These are phyloP conservation scores for Amanita subjunquillea DNA, from an alignment of 768 basidiomycete genomes.

Conservation along the genomic window DNA sequence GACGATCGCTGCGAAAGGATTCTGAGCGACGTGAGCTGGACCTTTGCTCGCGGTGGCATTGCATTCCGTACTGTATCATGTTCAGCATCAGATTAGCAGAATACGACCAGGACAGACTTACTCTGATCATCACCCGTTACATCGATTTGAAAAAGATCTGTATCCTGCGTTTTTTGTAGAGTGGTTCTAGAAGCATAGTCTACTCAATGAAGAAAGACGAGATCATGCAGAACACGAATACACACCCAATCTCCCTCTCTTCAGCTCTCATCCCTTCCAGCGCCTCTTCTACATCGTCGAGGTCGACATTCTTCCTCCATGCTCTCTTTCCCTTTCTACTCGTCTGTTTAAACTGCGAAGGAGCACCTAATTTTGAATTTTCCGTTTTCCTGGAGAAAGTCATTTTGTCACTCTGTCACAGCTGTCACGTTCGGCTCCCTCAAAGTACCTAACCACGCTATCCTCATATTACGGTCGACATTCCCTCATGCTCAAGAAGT, in stretches of 20 bases:
- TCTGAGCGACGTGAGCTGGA: slow-evolving; percentile 58
- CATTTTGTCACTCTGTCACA: neutral
- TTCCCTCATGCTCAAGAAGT: no score
- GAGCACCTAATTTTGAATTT: slow-evolving; percentile 35
- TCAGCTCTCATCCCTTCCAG: slow-evolving; percentile 73
- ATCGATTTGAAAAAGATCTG: slow-evolving; percentile 76
- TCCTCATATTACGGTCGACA: neutral
- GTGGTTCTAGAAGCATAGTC: slow-evolving; percentile 31
- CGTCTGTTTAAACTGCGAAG: slow-evolving; percentile 53
- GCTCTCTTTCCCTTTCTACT: slow-evolving; percentile 87
- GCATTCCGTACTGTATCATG: slow-evolving; percentile 43
- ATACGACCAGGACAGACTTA: slow-evolving; percentile 19
- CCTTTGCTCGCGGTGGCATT: slow-evolving; percentile 42
- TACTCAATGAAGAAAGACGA: neutral
- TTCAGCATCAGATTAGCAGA: neutral
- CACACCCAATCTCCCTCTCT: slow-evolving; percentile 72
- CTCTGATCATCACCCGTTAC: slow-evolving; percentile 67
- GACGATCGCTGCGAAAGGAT: slow-evolving; percentile 83
- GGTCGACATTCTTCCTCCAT: slow-evolving; percentile 90
- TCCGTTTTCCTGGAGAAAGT: slow-evolving; percentile 7
- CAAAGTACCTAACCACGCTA: no score
- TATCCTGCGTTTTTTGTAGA: slow-evolving; percentile 57
- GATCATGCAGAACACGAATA: slow-evolving; percentile 5
- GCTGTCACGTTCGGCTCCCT: no score
- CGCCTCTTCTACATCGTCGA: slow-evolving; percentile 50